phyloP scores from a whole-genome alignment of 2,329 filamentous ascomycete species.

The Sporothrix luriei region DNA sequence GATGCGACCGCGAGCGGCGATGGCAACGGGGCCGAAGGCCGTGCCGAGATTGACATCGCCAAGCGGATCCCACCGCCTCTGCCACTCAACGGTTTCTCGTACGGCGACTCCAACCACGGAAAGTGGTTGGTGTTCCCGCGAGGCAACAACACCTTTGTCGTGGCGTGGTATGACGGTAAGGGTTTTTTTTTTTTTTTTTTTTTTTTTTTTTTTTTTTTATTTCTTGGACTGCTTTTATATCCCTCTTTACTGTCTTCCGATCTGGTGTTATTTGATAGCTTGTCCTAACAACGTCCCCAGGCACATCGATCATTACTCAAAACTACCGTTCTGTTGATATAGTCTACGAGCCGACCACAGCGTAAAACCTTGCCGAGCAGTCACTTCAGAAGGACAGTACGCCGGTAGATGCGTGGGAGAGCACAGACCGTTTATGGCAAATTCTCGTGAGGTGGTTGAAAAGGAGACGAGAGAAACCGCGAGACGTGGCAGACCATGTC shows the following conservation, averaged over 20 bases:
- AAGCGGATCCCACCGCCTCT: conserved; percentile 12
- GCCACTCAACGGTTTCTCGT: conserved; percentile 32
- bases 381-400: background rate
- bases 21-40: conserved; percentile 35
- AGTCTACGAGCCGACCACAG: conserved; percentile 39
- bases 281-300: conserved; percentile 27
- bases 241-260: conserved; percentile 22
- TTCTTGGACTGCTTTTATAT: too few relatives aligned
- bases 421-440: background rate
- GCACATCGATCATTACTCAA: conserved; percentile 39
- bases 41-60: conserved; percentile 2
- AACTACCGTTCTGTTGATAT: conserved; percentile 44
- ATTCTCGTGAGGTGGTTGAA: background rate
- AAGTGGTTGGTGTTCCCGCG: conserved; percentile 46
- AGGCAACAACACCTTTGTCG: conserved; percentile 38
- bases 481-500: background rate
- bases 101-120: conserved; percentile 28
- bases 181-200: conserved; percentile 12
- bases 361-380: background rate
- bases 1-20: conserved; percentile 8
- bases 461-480: background rate
- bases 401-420: background rate
- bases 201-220: background rate
- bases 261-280: background rate
- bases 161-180: conserved; percentile 47